These are phyloP conservation scores for Pueraria montana DNA, from an alignment of 306 rosid genomes.

Conservation along the genomic window DNA sequence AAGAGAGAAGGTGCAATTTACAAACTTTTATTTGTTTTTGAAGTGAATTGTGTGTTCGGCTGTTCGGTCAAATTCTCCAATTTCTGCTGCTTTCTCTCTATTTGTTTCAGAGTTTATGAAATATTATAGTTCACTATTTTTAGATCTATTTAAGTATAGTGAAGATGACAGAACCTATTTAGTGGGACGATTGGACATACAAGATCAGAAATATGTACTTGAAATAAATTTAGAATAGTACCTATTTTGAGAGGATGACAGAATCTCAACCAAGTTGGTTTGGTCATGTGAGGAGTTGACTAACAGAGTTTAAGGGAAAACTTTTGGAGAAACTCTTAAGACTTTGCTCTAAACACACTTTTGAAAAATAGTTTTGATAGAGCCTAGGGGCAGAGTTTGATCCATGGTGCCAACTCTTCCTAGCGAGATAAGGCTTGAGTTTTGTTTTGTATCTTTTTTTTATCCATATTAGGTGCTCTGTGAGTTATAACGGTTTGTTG, in stretches of 20 bases:
- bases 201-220: conserved; percentile 17
- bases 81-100: conserved; percentile 17
- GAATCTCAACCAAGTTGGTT: neutral
- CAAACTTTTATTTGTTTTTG: conserved; percentile 40
- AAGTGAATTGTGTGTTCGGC: neutral
- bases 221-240: neutral
- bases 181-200: neutral
- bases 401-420: neutral
- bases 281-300: neutral
- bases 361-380: conserved; percentile 1
- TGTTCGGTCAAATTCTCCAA: conserved; percentile 7
- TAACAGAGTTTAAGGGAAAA: neutral
- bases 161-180: no score
- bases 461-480: conserved; percentile 3
- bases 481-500: neutral
- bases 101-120: conserved; percentile 18
- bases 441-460: neutral
- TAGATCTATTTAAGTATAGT: conserved; percentile 4
- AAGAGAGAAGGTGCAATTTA: conserved; percentile 61
- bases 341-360: neutral
- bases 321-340: neutral
- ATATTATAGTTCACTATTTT: neutral
- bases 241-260: neutral
- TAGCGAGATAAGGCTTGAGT: neutral
- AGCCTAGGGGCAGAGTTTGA: neutral